phyloP scores from a whole-genome alignment of 164 flowering plant genomes.

The Pachysandra terminalis region DNA sequence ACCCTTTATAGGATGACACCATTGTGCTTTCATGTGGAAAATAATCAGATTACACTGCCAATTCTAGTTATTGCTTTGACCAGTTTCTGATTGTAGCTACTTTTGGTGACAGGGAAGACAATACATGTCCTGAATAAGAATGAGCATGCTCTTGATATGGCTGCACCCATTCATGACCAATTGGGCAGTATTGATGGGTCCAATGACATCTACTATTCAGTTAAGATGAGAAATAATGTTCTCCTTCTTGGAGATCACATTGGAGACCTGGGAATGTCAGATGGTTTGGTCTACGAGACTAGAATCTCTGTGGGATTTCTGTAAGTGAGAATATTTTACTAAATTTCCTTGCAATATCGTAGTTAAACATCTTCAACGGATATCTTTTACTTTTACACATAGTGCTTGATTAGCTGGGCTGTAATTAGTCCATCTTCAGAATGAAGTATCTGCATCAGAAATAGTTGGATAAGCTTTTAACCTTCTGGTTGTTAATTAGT shows the following conservation, averaged over 20 bases:
- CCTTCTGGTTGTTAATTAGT: too few species aligned
- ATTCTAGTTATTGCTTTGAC: neutral
- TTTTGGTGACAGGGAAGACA: constrained; percentile 61
- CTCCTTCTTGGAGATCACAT: constrained; percentile 94
- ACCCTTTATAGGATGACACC: neutral
- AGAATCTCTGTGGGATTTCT: constrained; percentile 85
- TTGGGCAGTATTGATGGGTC: constrained; percentile 45
- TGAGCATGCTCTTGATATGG: constrained; percentile 98
- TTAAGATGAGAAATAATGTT: constrained; percentile 80
- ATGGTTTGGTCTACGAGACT: constrained; percentile 82
- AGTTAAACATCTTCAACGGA: too few species aligned
- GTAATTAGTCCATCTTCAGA: too few species aligned
- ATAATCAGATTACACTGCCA: too few species aligned
- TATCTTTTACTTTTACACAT: too few species aligned
- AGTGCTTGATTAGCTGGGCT: too few species aligned
- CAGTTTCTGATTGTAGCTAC: neutral
- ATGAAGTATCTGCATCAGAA: too few species aligned
- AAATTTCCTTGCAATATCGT: neutral
- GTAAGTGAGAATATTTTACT: constrained; percentile 46
- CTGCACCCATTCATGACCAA: constrained; percentile 75
- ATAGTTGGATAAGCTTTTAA: too few species aligned
- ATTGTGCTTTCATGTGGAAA: neutral
- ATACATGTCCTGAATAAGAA: constrained; percentile 89
- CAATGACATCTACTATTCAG: constrained; percentile 35
- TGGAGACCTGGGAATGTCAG: constrained; percentile 95